Evolutionary conservation across 768 basidiomycete species (phyloP).

Genomic region (Coprinopsis cinerea): DNA sequence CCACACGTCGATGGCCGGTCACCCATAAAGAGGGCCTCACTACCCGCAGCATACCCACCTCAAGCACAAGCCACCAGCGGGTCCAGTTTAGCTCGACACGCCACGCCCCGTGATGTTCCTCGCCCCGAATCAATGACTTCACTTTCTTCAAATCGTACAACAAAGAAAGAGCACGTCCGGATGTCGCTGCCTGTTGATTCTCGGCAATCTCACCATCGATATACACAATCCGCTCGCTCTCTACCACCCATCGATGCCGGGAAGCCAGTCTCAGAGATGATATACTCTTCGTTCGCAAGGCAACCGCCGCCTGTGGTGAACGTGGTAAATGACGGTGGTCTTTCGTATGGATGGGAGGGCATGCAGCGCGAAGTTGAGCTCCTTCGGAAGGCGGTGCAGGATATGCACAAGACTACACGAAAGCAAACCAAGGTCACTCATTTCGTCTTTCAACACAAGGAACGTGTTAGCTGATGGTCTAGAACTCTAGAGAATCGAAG

Average conservation of each 20-base stretch:
- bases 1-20: too few species aligned
- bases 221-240: too few species aligned
- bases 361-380: slow-evolving; percentile 53
- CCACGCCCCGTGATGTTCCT: too few species aligned
- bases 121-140: background rate
- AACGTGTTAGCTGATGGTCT: slow-evolving; percentile 6
- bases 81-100: too few species aligned
- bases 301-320: background rate
- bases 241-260: too few species aligned
- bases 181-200: background rate
- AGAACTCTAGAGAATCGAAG: slow-evolving; percentile 44
- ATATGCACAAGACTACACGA: slow-evolving; percentile 44
- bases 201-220: too few species aligned
- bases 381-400: slow-evolving; percentile 42
- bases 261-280: too few species aligned
- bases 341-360: slow-evolving; percentile 44
- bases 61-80: too few species aligned
- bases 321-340: slow-evolving; percentile 7
- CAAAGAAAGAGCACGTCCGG: background rate
- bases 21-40: too few species aligned
- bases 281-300: too few species aligned
- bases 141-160: background rate
- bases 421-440: slow-evolving; percentile 49
- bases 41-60: too few species aligned
- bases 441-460: background rate